These are phyloP conservation scores for Porphyrellus cyaneotinctus DNA, from an alignment of 768 basidiomycete genomes.

Conservation along the genomic window DNA sequence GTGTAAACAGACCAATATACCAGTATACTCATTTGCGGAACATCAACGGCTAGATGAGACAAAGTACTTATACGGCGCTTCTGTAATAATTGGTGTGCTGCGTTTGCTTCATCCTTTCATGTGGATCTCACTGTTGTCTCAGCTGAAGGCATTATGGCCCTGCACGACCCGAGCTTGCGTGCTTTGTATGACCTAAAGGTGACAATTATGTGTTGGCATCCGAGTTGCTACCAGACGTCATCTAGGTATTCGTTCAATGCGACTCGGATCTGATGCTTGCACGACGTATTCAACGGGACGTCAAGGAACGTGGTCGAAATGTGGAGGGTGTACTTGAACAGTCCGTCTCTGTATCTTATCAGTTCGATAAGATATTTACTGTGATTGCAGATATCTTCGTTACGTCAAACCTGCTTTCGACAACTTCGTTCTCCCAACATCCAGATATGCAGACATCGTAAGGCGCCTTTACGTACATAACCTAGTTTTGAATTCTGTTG, in stretches of 20 bases:
- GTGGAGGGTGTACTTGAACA: slow-evolving; percentile 89
- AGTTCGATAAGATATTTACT: not conserved
- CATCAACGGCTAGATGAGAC: slow-evolving; percentile 79
- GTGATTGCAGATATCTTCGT: slow-evolving; percentile 69
- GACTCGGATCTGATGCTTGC: slow-evolving; percentile 98
- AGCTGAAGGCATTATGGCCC: slow-evolving; percentile 91
- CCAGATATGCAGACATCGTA: slow-evolving; percentile 88
- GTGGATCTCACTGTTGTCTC: not conserved
- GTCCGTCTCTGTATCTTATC: slow-evolving; percentile 36
- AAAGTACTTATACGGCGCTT: slow-evolving; percentile 90
- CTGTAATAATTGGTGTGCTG: slow-evolving; percentile 75
- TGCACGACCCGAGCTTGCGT: slow-evolving; percentile 76
- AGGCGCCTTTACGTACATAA: not conserved
- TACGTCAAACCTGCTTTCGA: slow-evolving; percentile 96
- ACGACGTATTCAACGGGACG: slow-evolving; percentile 82
- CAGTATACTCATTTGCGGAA: slow-evolving; percentile 88
- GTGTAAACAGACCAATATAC: slow-evolving; percentile 82
- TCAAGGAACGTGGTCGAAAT: slow-evolving; percentile 79
- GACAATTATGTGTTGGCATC: slow-evolving; percentile 5
- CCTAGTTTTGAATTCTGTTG: not conserved
- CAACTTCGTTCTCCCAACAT: slow-evolving; percentile 86
- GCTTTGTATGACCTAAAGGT: slow-evolving; percentile 91
- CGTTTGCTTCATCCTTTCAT: not conserved
- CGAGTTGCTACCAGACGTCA: not conserved
- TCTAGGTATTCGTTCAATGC: slow-evolving; percentile 82